Evolutionary conservation across 345 rosid genomes (phyloP).

Genomic region (Xanthoceras sorbifolium): DNA sequence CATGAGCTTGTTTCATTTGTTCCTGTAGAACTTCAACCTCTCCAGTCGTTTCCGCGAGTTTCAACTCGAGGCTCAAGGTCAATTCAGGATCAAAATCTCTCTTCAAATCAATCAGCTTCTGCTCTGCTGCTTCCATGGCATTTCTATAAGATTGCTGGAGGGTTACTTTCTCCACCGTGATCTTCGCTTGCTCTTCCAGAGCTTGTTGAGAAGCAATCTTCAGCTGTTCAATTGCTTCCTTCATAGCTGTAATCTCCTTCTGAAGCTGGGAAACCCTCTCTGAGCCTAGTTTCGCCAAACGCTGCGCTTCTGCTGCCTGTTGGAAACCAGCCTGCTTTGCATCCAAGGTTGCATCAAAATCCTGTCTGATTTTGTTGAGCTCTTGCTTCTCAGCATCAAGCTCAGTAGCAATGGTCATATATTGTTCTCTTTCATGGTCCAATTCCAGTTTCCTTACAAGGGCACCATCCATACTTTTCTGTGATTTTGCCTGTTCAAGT

Average conservation of each 20-base stretch:
- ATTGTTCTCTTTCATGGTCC: conserved; percentile 57
- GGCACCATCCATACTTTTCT: conserved; percentile 27
- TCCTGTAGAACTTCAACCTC: conserved; percentile 66
- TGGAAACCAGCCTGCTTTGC: conserved; percentile 57
- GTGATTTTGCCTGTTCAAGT: conserved; percentile 62
- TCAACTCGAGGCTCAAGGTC: conserved; percentile 47
- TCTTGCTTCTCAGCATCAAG: conserved; percentile 71
- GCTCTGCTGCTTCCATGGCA: conserved; percentile 51
- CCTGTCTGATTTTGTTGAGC: conserved; percentile 68
- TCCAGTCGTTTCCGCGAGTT: conserved; percentile 49
- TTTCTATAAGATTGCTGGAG: conserved; percentile 37
- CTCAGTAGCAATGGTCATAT: conserved; percentile 43
- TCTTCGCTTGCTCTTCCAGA: conserved; percentile 41
- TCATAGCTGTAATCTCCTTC: conserved; percentile 62
- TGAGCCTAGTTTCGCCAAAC: conserved; percentile 34
- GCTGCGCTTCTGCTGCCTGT: conserved; percentile 70
- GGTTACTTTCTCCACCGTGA: conserved; percentile 49
- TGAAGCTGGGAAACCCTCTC: conserved; percentile 54
- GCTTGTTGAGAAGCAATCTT: conserved; percentile 52
- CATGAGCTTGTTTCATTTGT: conserved; percentile 69
- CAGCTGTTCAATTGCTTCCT: conserved; percentile 55
- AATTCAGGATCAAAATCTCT: conserved; percentile 55
- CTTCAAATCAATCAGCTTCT: conserved; percentile 42
- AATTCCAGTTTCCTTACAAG: conserved; percentile 49
- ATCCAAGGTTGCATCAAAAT: conserved; percentile 70